These are phyloP conservation scores for Ambrosia artemisiifolia DNA, from an alignment of 129 eudicot species.

Conservation along the genomic window DNA sequence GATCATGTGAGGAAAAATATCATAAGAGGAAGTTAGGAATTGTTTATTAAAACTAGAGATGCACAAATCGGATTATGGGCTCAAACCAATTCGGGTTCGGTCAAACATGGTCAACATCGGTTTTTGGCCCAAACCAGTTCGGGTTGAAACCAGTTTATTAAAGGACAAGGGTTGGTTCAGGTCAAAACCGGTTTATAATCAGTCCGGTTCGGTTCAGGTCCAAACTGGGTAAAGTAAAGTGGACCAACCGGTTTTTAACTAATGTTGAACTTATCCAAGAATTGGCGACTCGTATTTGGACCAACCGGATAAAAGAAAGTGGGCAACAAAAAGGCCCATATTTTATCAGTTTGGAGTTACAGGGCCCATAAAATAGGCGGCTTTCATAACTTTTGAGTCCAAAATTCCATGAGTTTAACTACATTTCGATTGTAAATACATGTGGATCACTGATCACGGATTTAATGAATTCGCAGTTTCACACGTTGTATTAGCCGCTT, in stretches of 20 bases:
- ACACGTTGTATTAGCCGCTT: not conserved
- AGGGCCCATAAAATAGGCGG: not conserved
- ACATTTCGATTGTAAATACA: not conserved
- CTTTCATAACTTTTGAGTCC: not conserved
- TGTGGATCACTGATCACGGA: too few relatives aligned
- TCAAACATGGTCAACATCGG: too few relatives aligned
- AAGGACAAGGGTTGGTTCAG: too few relatives aligned
- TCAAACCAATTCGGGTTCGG: too few relatives aligned
- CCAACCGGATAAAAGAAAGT: not conserved
- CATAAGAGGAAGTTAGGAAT: not conserved
- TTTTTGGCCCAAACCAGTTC: too few relatives aligned
- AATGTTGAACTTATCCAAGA: not conserved
- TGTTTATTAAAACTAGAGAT: not conserved
- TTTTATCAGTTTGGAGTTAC: not conserved
- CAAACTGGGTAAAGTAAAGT: too few relatives aligned
- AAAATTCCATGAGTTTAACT: not conserved
- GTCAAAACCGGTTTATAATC: too few relatives aligned
- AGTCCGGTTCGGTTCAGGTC: too few relatives aligned
- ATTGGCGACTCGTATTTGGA: not conserved
- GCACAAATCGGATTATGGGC: too few relatives aligned
- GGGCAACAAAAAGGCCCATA: not conserved
- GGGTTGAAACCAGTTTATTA: too few relatives aligned
- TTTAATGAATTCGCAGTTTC: not conserved
- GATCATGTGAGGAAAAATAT: not conserved
- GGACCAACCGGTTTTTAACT: too few relatives aligned